These are phyloP conservation scores for Naganishia cerealis DNA, from an alignment of 1,284 basidiomycete species.

Conservation along the genomic window DNA sequence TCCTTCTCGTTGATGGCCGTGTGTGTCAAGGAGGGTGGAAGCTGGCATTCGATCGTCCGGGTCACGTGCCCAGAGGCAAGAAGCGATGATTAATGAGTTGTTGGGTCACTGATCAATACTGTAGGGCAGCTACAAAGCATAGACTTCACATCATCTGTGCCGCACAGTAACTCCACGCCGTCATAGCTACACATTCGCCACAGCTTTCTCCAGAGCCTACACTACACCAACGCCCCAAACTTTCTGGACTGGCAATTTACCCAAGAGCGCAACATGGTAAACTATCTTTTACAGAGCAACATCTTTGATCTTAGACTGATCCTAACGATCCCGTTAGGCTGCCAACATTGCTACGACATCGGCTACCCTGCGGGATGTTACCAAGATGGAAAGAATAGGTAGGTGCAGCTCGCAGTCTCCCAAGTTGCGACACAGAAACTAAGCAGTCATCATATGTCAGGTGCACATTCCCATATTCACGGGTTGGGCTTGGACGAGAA, in stretches of 20 bases:
- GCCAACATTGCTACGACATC: slow-evolving; percentile 55
- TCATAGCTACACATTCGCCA: background rate
- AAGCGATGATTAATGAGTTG: slow-evolving; percentile 6
- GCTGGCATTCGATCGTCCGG: slow-evolving; percentile 5
- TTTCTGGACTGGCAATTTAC: background rate
- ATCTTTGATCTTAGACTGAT: background rate
- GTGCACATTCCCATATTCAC: slow-evolving; percentile 95
- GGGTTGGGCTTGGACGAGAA: slow-evolving; percentile 87
- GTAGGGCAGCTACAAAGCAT: background rate
- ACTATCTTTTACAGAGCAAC: background rate
- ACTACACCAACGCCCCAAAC: background rate
- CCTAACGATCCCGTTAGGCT: background rate
- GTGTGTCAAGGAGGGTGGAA: background rate
- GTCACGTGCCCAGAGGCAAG: background rate
- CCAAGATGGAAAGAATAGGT: slow-evolving; percentile 96
- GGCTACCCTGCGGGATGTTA: slow-evolving; percentile 70
- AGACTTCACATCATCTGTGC: background rate
- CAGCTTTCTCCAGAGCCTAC: background rate
- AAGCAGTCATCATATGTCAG: slow-evolving; percentile 54
- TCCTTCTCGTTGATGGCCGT: background rate
- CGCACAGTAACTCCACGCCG: background rate
- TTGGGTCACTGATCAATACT: background rate
- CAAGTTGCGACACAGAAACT: background rate
- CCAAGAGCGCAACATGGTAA: background rate
- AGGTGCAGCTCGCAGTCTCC: slow-evolving; percentile 36